These are phyloP conservation scores for Pichia paraexigua DNA, from an alignment of 805 yeast species.

Conservation along the genomic window DNA sequence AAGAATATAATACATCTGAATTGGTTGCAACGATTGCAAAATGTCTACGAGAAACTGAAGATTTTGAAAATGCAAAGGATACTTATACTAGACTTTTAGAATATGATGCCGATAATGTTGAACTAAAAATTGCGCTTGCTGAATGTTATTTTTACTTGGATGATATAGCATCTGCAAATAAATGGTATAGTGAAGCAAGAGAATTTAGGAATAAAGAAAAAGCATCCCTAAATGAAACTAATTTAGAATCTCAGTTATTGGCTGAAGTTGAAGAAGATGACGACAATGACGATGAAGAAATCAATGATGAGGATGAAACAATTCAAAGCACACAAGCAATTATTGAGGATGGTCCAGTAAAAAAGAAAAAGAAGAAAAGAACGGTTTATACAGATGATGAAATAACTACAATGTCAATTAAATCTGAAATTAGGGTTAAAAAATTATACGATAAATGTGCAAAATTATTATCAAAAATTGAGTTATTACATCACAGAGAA, in stretches of 20 bases:
- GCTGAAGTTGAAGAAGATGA: slow-evolving; percentile 12
- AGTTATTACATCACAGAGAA: slow-evolving; percentile 16
- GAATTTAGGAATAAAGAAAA: slow-evolving; percentile 30
- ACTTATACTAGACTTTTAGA: slow-evolving; percentile 48
- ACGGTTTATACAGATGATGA: slow-evolving; percentile 21
- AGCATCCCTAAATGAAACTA: slow-evolving; percentile 20
- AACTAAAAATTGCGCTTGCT: slow-evolving; percentile 68
- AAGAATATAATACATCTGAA: slow-evolving; percentile 44
- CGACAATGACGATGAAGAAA: slow-evolving; percentile 14
- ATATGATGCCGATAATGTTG: slow-evolving; percentile 57
- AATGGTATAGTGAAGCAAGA: slow-evolving; percentile 46
- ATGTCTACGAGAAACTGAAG: slow-evolving; percentile 68
- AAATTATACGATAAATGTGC: slow-evolving; percentile 42
- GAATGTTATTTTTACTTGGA: slow-evolving; percentile 69
- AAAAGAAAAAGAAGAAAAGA: slow-evolving; percentile 17
- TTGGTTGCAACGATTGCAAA: slow-evolving; percentile 57
- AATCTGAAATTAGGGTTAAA: slow-evolving; percentile 30
- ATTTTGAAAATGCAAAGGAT: slow-evolving; percentile 54
- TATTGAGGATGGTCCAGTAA: slow-evolving; percentile 25
- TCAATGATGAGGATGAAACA: slow-evolving; percentile 19
- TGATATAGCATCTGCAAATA: slow-evolving; percentile 48
- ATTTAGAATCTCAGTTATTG: slow-evolving; percentile 10
- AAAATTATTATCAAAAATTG: slow-evolving; percentile 40
- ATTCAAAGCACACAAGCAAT: slow-evolving; percentile 20
- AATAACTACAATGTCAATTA: slow-evolving; percentile 23